Conservation (phyloP, 257 asterid genomes). For the Ajuga chamaepitys region DNA sequence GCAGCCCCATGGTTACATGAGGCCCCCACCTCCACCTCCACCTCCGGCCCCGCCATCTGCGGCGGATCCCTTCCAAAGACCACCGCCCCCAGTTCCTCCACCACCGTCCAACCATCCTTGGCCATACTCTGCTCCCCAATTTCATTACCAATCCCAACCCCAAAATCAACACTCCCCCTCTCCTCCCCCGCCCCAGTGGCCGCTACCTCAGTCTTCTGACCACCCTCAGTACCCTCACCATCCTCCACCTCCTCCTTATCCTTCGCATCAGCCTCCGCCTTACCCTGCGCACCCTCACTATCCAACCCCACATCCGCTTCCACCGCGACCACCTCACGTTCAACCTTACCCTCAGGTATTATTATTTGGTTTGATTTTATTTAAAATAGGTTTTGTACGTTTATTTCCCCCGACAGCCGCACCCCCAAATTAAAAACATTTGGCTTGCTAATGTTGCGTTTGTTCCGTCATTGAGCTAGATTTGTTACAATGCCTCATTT, state of each 20-base stretch:
- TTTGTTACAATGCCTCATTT: not conserved
- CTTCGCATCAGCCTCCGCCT: slow-evolving; percentile 42
- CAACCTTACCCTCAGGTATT: slow-evolving; percentile 52
- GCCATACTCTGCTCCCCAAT: slow-evolving; percentile 49
- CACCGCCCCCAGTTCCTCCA: slow-evolving; percentile 37
- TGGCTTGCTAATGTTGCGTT: not conserved
- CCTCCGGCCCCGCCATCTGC: slow-evolving; percentile 42
- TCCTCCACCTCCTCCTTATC: slow-evolving; percentile 42
- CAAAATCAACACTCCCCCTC: slow-evolving; percentile 48
- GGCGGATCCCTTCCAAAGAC: slow-evolving; percentile 54
- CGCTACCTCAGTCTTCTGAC: slow-evolving; percentile 31
- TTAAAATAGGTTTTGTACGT: not conserved
- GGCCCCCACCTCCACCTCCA: slow-evolving; percentile 40
- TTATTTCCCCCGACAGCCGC: not conserved
- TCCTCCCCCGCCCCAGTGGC: slow-evolving; percentile 54
- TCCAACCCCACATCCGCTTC: slow-evolving; percentile 48
- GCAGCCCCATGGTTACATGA: slow-evolving; percentile 51
- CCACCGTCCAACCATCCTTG: slow-evolving; percentile 36
- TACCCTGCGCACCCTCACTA: slow-evolving; percentile 39
- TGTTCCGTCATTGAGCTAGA: slow-evolving; percentile 14
- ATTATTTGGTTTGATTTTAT: not conserved
- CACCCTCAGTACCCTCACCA: slow-evolving; percentile 28
- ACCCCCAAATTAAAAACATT: not conserved
- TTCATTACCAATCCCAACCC: slow-evolving; percentile 62
- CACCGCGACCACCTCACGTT: slow-evolving; percentile 48